Conservation (phyloP, 2,329 filamentous ascomycete species). For the Cryphonectria naterciae region DNA sequence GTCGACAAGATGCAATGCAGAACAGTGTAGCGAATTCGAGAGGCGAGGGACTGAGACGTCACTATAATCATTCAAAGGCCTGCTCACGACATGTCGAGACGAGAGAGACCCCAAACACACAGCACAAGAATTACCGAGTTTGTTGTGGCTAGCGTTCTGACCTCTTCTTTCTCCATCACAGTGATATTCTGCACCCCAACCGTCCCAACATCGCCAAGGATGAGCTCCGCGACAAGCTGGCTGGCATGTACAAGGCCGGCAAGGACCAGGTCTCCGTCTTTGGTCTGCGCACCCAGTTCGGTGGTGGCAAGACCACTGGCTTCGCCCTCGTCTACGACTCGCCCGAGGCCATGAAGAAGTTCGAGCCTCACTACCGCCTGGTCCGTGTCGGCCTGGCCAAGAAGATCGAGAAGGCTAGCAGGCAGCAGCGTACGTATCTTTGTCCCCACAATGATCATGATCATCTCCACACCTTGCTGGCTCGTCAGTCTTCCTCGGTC, state of each 20-base stretch:
- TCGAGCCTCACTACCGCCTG: conserved; percentile 97
- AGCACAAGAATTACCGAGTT: neutral
- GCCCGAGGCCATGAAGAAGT: conserved; percentile 98
- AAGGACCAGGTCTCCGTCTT: conserved; percentile 98
- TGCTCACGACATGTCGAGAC: neutral
- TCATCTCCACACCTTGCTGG: neutral
- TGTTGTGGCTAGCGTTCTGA: conserved; percentile 1
- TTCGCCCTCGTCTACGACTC: conserved; percentile 99
- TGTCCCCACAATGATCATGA: conserved; percentile 8
- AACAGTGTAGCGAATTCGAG: neutral
- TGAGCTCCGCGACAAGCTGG: conserved; percentile 94
- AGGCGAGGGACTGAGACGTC: neutral
- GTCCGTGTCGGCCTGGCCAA: conserved; percentile 88
- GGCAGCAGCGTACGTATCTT: conserved; percentile 92
- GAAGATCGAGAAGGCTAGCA: conserved; percentile 96
- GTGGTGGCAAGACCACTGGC: conserved; percentile 99
- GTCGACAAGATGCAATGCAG: neutral
- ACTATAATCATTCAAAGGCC: too few species aligned
- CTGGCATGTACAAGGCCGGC: conserved; percentile 95
- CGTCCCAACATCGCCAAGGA: conserved; percentile 99
- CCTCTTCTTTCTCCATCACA: conserved; percentile 44
- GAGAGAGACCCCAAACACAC: conserved; percentile 4
- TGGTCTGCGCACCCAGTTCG: conserved; percentile 97
- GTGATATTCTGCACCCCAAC: conserved; percentile 99
- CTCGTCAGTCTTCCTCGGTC: too few species aligned